These are phyloP conservation scores for Pseudogymnoascus sp. DNA, from an alignment of 2,329 filamentous ascomycete species.

Conservation along the genomic window DNA sequence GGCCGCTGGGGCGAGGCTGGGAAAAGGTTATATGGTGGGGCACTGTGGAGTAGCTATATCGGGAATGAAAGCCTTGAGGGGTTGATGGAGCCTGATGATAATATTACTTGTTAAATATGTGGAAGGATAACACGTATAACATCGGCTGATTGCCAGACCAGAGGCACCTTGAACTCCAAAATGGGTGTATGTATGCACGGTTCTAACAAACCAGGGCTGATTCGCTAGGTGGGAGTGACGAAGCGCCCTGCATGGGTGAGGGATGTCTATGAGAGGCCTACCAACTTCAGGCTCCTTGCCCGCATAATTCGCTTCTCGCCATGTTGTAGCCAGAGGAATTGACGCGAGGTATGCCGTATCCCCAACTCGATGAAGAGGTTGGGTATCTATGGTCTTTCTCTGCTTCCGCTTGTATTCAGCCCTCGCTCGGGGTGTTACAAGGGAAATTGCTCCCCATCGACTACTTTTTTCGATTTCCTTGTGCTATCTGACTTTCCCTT, in stretches of 20 bases:
- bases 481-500: background rate
- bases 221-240: background rate
- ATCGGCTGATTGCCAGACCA: background rate
- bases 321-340: background rate
- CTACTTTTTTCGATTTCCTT: background rate
- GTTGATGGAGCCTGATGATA: background rate
- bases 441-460: background rate
- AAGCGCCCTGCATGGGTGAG: background rate
- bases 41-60: background rate
- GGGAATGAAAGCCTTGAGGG: background rate
- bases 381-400: too few species aligned
- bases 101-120: background rate
- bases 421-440: background rate
- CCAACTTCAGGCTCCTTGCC: background rate
- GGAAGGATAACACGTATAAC: too few species aligned
- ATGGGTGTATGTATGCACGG: background rate
- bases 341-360: background rate
- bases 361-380: too few species aligned
- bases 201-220: background rate
- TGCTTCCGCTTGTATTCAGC: too few species aligned
- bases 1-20: conserved; percentile 2
- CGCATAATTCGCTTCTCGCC: background rate
- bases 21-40: conserved; percentile 1
- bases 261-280: background rate
- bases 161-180: background rate